Base-by-base conservation (phyloP, 176 grass and related monocot genomes). In the Alloteropsis semialata region DNA sequence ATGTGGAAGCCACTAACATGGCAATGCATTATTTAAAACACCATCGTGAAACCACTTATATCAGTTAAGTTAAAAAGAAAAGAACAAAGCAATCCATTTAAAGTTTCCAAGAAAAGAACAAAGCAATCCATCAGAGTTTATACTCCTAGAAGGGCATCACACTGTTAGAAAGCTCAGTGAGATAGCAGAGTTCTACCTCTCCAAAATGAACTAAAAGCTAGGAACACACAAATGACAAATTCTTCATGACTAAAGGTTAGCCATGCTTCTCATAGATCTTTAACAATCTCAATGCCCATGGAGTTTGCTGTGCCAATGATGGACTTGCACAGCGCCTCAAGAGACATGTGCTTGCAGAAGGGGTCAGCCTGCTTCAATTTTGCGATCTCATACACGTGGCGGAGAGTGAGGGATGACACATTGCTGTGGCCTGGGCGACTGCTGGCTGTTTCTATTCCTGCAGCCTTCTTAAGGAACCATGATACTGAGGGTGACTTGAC, bases 381-480 rank as follows among this genome's bases (percentile, higher is more conserved):
- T 16, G 95, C 90, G 17, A 98, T 95, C 88, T 98, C 90, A 43
- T 91, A 98, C 16, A 95, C 88, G 28, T 98, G 95, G 78, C 82
- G 79, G 24, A 98, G 72, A 14, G 75, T 88, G 74, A 95, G 87
- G 11, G 87, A 91, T 28, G 96, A 84, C 13, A 91, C 91, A 0
- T 70, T 30, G 9, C 18, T 74, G 21, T 98, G 96, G 8, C 92
- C 89, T 34, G 92, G 89, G 32, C 87, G 89, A 63, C 82, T 29
- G 68, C 93, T 98, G 37, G 90, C 87, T 0, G 84, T 84, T 77
- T 93, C 92, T 12, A 92, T 84, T 50, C 96, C 90, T 2, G 92
- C 82, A 7, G 91, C 92, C 84, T 93, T 89, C 86, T 95, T 98
- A 42, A 95, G 87, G 72, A 98, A 95, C 92, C 89, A 98, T 77